A percentile compares a stretch with the other conserved stretches of the same genome.
Conservation (phyloP, 495 filamentous ascomycete genomes). For the Penicillium parvum region DNA sequence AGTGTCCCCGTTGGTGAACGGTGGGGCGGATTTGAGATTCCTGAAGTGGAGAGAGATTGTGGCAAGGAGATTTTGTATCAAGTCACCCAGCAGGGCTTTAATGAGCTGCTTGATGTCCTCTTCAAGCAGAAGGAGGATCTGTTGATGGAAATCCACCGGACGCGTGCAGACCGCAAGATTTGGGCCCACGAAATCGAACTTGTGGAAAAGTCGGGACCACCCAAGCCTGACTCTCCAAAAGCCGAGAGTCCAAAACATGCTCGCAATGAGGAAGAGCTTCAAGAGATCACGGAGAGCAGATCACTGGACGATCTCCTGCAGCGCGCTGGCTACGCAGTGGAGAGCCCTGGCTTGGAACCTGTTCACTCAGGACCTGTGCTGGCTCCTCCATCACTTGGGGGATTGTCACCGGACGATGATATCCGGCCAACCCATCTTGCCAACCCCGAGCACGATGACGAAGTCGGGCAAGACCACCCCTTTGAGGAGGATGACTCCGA, state of each 20-base stretch:
- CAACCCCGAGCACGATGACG: conserved; percentile 16
- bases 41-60: conserved; percentile 73
- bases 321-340: conserved; percentile 46
- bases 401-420: conserved; percentile 21
- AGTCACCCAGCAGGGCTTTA: conserved; percentile 83
- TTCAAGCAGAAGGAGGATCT: conserved; percentile 79
- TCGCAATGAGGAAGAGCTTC: conserved; percentile 23
- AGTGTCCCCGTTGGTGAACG: conserved; percentile 69
- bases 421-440: conserved; percentile 25
- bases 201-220: conserved; percentile 27
- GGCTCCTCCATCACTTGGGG: conserved; percentile 18
- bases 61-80: conserved; percentile 89
- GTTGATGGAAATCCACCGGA: conserved; percentile 63
- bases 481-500: conserved; percentile 16
- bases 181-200: conserved; percentile 51
- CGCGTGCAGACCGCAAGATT: conserved; percentile 55
- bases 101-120: conserved; percentile 81
- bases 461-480: conserved; percentile 8
- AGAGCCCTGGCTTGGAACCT: conserved; percentile 20
- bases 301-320: conserved; percentile 48
- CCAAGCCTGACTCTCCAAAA: conserved; percentile 11
- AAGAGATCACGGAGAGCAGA: conserved; percentile 17
- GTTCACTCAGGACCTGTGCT: conserved; percentile 19
- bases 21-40: conserved; percentile 79
- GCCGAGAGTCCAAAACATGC: conserved; percentile 1